Evolutionary conservation across 306 rosid species (phyloP).

Genomic region (Quercus alba): DNA sequence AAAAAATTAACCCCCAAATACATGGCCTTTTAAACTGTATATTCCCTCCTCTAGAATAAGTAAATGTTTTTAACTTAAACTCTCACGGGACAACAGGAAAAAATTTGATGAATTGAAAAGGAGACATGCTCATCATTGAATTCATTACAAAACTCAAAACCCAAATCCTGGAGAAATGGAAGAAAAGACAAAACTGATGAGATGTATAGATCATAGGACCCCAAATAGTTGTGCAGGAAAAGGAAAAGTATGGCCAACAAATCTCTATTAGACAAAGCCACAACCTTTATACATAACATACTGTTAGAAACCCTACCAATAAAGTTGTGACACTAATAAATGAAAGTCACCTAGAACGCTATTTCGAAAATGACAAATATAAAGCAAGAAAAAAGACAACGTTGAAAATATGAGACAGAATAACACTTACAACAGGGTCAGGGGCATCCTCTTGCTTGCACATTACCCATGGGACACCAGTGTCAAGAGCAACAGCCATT

Average conservation of each 20-base stretch:
- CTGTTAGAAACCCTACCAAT: constrained; percentile 43
- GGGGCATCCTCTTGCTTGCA: constrained; percentile 99
- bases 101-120: background rate
- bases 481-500: constrained; percentile 84
- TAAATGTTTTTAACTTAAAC: background rate
- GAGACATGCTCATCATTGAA: background rate
- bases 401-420: background rate
- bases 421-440: constrained; percentile 67
- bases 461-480: constrained; percentile 98
- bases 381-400: background rate
- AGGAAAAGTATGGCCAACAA: constrained; percentile 14
- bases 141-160: background rate
- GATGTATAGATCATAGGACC: background rate
- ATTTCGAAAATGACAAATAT: constrained; percentile 10
- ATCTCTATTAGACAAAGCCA: constrained; percentile 9
- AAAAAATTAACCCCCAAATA: background rate
- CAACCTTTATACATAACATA: constrained; percentile 6
- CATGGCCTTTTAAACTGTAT: background rate
- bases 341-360: constrained; percentile 9
- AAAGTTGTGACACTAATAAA: constrained; percentile 16
- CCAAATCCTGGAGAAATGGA: constrained; percentile 3
- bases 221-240: constrained; percentile 2
- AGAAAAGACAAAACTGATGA: constrained; percentile 1
- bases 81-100: background rate
- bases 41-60: background rate